These are phyloP conservation scores for Ceratobasidium sp. DNA, from an alignment of 1,284 basidiomycete species.

Conservation along the genomic window DNA sequence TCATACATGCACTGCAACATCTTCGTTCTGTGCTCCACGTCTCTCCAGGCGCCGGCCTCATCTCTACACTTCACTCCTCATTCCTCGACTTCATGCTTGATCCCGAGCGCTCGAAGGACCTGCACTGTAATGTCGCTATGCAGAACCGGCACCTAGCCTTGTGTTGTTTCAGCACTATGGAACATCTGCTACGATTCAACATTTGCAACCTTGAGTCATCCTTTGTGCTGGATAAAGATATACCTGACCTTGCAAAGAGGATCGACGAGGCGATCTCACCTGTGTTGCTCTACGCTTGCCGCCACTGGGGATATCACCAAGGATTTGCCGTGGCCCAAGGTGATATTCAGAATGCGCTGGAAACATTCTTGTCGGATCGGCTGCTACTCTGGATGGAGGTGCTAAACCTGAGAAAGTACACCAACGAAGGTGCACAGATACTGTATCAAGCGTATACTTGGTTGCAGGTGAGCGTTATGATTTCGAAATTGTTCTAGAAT, in stretches of 20 bases:
- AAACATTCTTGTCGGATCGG: background rate
- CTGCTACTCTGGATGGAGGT: conserved; percentile 15
- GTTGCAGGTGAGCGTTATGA: background rate
- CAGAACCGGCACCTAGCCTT: background rate
- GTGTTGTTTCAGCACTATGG: background rate
- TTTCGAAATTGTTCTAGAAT: too few relatives aligned
- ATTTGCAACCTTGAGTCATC: conserved; percentile 5
- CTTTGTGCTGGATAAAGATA: background rate
- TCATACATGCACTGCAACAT: background rate
- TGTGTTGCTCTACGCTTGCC: background rate
- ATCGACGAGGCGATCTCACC: background rate
- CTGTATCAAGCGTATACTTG: background rate
- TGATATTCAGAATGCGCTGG: background rate
- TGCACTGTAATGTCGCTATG: background rate
- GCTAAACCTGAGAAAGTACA: background rate
- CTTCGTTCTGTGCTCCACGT: conserved; percentile 4
- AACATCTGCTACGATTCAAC: conserved; percentile 1
- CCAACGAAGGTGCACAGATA: too few relatives aligned
- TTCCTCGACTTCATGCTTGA: conserved; percentile 10
- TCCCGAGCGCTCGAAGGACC: background rate
- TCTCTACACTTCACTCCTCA: conserved; percentile 6
- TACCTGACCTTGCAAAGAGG: background rate
- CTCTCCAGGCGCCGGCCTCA: background rate
- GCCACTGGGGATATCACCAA: background rate
- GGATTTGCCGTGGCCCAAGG: background rate